A percentile compares a stretch with the other conserved stretches of the same genome.
Evolutionary conservation across 495 filamentous ascomycete species (phyloP).

Genomic region (Neurospora sp.): DNA sequence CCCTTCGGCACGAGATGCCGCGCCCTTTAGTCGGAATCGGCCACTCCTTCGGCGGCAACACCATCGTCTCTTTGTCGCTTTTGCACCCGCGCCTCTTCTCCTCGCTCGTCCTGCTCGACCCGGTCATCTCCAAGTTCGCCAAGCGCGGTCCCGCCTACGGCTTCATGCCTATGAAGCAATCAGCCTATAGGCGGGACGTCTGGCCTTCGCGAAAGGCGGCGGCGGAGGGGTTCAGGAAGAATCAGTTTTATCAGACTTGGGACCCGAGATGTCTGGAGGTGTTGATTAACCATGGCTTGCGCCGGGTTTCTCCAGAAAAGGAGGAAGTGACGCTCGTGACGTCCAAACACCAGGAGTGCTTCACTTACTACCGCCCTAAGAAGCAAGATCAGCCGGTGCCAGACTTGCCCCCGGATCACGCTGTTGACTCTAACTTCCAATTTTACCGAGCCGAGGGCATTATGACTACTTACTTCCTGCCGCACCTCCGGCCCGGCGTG

Average conservation of each 20-base stretch:
- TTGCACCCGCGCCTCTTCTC: conserved; percentile 77
- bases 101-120: conserved; percentile 70
- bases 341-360: conserved; percentile 52
- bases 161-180: conserved; percentile 15
- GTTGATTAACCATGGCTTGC: conserved; percentile 56
- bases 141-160: conserved; percentile 20
- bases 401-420: neutral
- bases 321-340: conserved; percentile 49
- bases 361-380: conserved; percentile 40
- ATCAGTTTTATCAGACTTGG: conserved; percentile 63
- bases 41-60: conserved; percentile 77
- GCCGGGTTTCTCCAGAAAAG: conserved; percentile 11
- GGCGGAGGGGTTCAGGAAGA: conserved; percentile 45
- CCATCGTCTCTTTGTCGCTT: conserved; percentile 52
- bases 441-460: conserved; percentile 72
- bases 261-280: conserved; percentile 59
- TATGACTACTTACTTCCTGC: conserved; percentile 52
- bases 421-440: conserved; percentile 26
- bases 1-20: conserved; percentile 72
- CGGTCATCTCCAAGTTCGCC: conserved; percentile 43
- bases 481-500: conserved; percentile 62
- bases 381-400: conserved; percentile 12
- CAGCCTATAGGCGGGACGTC: conserved; percentile 53
- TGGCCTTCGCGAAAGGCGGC: conserved; percentile 64
- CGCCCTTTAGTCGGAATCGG: conserved; percentile 84